A percentile compares a stretch with the other conserved stretches of the same genome.
phyloP scores from a whole-genome alignment of 192 early-diverging fungal species.

The Entomortierella parvispora region DNA sequence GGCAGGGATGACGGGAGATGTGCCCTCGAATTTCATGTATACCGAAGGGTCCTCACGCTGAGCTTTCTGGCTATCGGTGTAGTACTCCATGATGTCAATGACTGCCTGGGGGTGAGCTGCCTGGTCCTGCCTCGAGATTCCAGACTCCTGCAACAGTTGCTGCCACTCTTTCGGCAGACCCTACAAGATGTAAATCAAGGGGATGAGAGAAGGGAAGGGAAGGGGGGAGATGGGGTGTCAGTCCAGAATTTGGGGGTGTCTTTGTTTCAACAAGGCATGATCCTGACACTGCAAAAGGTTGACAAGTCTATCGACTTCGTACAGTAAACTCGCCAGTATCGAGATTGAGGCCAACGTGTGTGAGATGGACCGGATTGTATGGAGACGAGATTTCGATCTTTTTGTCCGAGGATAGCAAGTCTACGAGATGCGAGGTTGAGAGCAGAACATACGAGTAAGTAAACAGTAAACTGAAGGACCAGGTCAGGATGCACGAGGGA shows the following conservation, averaged over 20 bases:
- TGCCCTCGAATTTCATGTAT: conserved; percentile 59
- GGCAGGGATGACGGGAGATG: conserved; percentile 11
- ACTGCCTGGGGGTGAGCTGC: conserved; percentile 95
- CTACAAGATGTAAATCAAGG: too few species aligned
- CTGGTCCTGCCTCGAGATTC: conserved; percentile 96
- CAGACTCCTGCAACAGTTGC: conserved; percentile 89
- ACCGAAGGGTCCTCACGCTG: conserved; percentile 49
- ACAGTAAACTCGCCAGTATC: conserved; percentile 95
- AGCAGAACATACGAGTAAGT: neutral
- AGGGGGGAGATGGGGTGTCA: too few species aligned
- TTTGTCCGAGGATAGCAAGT: conserved; percentile 71
- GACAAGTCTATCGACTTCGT: too few species aligned
- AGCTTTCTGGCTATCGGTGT: conserved; percentile 69
- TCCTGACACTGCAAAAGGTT: too few species aligned
- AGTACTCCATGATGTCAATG: conserved; percentile 86
- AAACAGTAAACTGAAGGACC: neutral
- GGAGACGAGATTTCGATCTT: conserved; percentile 93
- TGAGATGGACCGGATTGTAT: conserved; percentile 96
- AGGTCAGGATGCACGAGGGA: neutral
- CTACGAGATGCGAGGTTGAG: too few species aligned
- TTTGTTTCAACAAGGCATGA: too few species aligned
- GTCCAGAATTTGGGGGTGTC: too few species aligned
- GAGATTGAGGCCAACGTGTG: conserved; percentile 97
- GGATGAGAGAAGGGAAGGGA: neutral
- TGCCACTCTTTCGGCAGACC: conserved; percentile 97